Conservation (phyloP, 2,329 filamentous ascomycete species). For the Xylariaceae sp. region DNA sequence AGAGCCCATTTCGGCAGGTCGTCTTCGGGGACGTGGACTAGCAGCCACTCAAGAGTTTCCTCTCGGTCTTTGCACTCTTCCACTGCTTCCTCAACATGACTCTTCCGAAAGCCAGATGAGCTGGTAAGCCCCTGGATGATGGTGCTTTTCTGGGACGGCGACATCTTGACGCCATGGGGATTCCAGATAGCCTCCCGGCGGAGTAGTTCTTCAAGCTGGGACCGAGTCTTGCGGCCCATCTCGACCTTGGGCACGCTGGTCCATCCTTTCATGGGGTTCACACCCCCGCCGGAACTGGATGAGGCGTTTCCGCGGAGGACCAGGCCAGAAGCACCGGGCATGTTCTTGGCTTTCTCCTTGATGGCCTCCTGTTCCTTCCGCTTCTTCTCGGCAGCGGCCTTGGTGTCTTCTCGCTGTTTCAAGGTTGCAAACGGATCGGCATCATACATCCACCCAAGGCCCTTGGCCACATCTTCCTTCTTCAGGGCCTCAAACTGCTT, state of each 20-base stretch:
- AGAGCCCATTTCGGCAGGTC: slow-evolving; percentile 90
- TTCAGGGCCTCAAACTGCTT: slow-evolving; percentile 84
- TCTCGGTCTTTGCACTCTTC: slow-evolving; percentile 84
- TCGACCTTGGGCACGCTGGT: slow-evolving; percentile 81
- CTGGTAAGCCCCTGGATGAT: slow-evolving; percentile 66
- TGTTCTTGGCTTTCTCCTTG: slow-evolving; percentile 59
- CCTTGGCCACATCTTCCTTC: slow-evolving; percentile 68
- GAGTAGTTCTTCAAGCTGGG: slow-evolving; percentile 72
- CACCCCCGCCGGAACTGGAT: slow-evolving; percentile 22
- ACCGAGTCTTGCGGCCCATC: slow-evolving; percentile 75
- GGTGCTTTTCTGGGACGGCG: slow-evolving; percentile 43
- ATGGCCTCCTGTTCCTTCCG: slow-evolving; percentile 61
- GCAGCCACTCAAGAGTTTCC: slow-evolving; percentile 89
- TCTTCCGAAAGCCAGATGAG: slow-evolving; percentile 84
- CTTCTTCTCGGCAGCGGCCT: slow-evolving; percentile 70
- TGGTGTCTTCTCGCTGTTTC: slow-evolving; percentile 71
- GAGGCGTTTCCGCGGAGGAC: slow-evolving; percentile 41
- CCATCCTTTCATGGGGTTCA: slow-evolving; percentile 65
- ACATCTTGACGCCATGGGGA: slow-evolving; percentile 62
- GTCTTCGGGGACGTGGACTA: slow-evolving; percentile 95
- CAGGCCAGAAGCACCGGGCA: slow-evolving; percentile 50
- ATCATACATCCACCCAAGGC: slow-evolving; percentile 85
- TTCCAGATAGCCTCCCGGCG: slow-evolving; percentile 82
- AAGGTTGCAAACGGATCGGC: slow-evolving; percentile 84
- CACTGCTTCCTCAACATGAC: slow-evolving; percentile 82